A percentile compares a stretch with the other conserved stretches of the same genome.
Evolutionary conservation across 1,284 basidiomycete species (phyloP).

Genomic region (Cutaneotrichosporon mucoides): DNA sequence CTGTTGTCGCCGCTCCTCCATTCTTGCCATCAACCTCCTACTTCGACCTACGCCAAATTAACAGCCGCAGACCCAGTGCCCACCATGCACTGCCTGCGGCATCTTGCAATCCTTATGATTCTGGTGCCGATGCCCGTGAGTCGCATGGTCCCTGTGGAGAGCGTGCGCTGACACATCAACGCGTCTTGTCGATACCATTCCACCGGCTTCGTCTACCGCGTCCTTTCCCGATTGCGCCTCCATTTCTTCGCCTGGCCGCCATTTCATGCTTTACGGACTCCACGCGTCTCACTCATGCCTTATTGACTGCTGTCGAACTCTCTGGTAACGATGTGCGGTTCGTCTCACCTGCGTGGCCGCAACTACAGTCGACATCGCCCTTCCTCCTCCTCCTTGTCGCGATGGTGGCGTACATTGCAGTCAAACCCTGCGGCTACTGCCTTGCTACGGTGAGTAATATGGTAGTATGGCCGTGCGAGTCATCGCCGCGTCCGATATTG

Average conservation of each 20-base stretch:
- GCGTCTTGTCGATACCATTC: too few species aligned
- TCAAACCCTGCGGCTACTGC: constrained; percentile 39
- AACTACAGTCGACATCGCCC: constrained; percentile 30
- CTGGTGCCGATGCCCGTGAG: constrained; percentile 32
- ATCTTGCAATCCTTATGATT: constrained; percentile 39
- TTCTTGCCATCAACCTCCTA: too few species aligned
- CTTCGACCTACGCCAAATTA: neutral
- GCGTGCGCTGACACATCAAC: neutral
- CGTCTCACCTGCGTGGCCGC: too few species aligned
- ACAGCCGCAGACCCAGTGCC: neutral
- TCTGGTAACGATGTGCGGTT: too few species aligned
- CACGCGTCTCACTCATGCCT: too few species aligned
- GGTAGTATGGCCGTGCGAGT: too few species aligned
- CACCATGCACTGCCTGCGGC: constrained; percentile 7
- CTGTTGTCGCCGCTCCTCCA: too few species aligned
- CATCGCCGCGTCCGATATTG: too few species aligned
- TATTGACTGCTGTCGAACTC: too few species aligned
- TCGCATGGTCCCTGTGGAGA: neutral
- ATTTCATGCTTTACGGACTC: too few species aligned
- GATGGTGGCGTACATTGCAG: constrained; percentile 25
- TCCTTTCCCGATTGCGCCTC: too few species aligned
- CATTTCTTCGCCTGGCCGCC: too few species aligned
- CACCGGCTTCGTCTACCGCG: neutral
- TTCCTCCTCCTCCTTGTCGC: constrained; percentile 28
- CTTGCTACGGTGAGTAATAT: constrained; percentile 28